Conservation (phyloP, 106 monocot species). For the Phalaenopsis equestris region DNA sequence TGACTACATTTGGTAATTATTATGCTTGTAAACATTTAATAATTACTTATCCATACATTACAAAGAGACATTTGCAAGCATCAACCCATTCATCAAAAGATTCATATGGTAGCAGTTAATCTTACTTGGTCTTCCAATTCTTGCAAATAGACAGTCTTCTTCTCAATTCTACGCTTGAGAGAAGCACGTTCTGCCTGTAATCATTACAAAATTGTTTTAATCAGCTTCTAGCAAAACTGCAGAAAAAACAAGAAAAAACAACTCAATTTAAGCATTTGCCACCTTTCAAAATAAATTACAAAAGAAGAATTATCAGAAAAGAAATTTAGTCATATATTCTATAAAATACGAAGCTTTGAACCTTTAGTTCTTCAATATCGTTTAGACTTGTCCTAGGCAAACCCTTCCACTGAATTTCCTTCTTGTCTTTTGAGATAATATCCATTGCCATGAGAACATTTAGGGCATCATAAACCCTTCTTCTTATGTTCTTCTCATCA, state of each 20-base stretch:
- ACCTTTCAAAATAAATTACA: not conserved
- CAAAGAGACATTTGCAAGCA: not conserved
- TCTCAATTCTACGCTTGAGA: constrained; percentile 59
- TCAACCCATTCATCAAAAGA: not conserved
- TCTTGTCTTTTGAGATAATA: constrained; percentile 93
- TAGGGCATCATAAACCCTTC: constrained; percentile 93
- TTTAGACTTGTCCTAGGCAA: constrained; percentile 80
- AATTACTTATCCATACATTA: not conserved
- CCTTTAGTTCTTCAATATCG: constrained; percentile 92
- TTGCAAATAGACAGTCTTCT: constrained; percentile 69
- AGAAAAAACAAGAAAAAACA: no score
- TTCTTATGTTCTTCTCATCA: constrained; percentile 95
- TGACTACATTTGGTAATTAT: not conserved
- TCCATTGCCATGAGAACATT: constrained; percentile 99
- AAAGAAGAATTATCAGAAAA: not conserved
- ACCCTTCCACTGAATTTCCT: constrained; percentile 97
- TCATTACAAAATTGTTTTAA: not conserved
- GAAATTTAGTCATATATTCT: not conserved
- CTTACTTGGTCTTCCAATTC: constrained; percentile 91
- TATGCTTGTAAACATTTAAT: not conserved
- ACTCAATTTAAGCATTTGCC: not conserved
- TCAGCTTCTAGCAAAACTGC: not conserved
- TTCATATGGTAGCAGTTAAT: not conserved
- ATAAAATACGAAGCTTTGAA: constrained; percentile 12
- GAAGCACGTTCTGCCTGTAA: constrained; percentile 55